Evolutionary conservation across 257 asterid species (phyloP), one percentile per base, ranked within the genome.

Genomic region (Capsicum pubescens): DNA sequence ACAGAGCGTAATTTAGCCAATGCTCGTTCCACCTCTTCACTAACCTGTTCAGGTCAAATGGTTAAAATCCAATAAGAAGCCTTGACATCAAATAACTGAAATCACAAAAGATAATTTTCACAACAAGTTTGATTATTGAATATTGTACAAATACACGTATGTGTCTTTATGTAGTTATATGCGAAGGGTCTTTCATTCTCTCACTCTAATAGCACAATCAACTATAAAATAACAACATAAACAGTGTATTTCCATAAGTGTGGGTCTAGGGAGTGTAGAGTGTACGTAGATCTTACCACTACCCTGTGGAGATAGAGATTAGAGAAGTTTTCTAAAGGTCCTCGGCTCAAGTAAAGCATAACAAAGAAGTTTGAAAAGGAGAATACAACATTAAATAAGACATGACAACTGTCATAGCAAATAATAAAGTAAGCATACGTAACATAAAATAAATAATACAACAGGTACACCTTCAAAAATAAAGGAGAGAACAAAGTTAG

Each of bases 21-120:
- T 84, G 98, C 99, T 71, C 99, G 98, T 84, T 96, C 98, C 69
- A 96, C 94, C 90, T 93, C 98, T 91, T 96, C 99, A 90, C 99
- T 96, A 66, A 96, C 99, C 99, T 96, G 93, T 87, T 72, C 83
- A 90, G 71, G 55, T 84, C 12, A 79, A 81, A 81, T 26, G 46
- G 82, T 54, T 50, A 54, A 50, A 54, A 77, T 54, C 32, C 26
- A 54, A 77, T 77, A 77, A 54, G 82, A 14, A 77, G 64, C 64
- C 61, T 54, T 54, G 26, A 77, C 32, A 52, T 77, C 82, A 54
- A 26, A 56, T 77, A 77, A 54, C 64, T 54, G 82, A 77, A 52
- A 54, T 8, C 82, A 26, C 46, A 77, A 32, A 32, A 54, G 32
- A 77, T 54, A 77, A 52, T 77, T 54, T 21, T 52, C 50, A 71